phyloP scores from a whole-genome alignment of 2,329 filamentous ascomycete genomes.

The Xylaria sp. region DNA sequence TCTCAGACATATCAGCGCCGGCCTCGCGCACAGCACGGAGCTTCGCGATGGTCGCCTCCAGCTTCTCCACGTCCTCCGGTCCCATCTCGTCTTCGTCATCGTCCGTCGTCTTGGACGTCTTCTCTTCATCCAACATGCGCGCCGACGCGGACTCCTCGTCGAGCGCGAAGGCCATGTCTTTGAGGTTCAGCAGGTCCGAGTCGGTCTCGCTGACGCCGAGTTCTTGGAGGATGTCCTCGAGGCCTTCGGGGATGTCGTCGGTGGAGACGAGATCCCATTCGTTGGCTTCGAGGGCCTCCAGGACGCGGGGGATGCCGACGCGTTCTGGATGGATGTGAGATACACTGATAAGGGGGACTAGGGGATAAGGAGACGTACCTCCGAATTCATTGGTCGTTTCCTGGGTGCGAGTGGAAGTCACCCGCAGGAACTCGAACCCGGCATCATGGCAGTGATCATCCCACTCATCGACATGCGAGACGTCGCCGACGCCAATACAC shows the following conservation, averaged over 20 bases:
- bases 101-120: too few species aligned
- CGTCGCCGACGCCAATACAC: conserved; percentile 50
- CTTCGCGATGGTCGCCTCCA: too few species aligned
- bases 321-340: conserved; percentile 42
- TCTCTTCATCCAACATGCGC: too few species aligned
- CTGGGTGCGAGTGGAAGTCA: conserved; percentile 32
- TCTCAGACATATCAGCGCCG: too few species aligned
- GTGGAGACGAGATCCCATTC: conserved; percentile 50
- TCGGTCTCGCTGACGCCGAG: conserved; percentile 16
- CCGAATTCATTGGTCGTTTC: conserved; percentile 51
- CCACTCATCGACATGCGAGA: conserved; percentile 50
- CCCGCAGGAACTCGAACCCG: conserved; percentile 60
- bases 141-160: too few species aligned
- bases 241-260: conserved; percentile 33
- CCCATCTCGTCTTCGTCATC: too few species aligned
- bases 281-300: conserved; percentile 60
- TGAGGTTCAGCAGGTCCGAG: conserved; percentile 24
- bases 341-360: not conserved
- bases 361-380: conserved; percentile 37
- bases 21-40: too few species aligned
- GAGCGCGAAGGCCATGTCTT: conserved; percentile 36
- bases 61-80: too few species aligned
- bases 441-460: conserved; percentile 53
- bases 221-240: conserved; percentile 29
- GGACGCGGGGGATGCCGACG: conserved; percentile 52